A percentile compares a stretch with the other conserved stretches of the same genome.
phyloP scores from a whole-genome alignment of 2,329 filamentous ascomycete species.

The Capronia americana region DNA sequence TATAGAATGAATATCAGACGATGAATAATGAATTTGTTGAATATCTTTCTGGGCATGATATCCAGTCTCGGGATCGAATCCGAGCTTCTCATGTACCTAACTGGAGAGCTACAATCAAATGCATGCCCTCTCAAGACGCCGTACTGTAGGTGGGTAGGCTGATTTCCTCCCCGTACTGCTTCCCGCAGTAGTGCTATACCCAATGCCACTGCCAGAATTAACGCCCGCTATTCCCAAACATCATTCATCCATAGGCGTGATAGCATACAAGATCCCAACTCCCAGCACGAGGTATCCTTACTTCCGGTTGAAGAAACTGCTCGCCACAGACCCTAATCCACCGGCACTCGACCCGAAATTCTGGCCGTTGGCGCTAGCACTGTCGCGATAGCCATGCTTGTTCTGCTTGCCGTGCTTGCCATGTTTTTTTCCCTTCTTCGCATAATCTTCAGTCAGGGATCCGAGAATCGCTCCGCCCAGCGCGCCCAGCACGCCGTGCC shows the following conservation, averaged over 20 bases:
- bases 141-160: neutral
- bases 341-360: neutral
- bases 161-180: neutral
- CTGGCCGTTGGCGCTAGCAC: neutral
- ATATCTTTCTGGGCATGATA: too few species aligned
- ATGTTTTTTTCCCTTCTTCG: constrained; percentile 53
- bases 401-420: constrained; percentile 30
- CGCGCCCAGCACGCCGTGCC: constrained; percentile 63
- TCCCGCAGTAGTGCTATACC: neutral
- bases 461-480: constrained; percentile 64
- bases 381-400: constrained; percentile 10
- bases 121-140: neutral
- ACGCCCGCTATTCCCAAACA: neutral
- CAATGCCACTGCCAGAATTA: neutral
- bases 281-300: constrained; percentile 2
- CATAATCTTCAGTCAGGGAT: constrained; percentile 60
- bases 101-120: neutral
- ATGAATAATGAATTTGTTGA: too few species aligned
- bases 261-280: neutral
- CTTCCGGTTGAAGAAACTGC: constrained; percentile 31
- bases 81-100: neutral
- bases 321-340: constrained; percentile 18
- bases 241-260: neutral
- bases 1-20: too few species aligned
- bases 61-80: neutral